Evolutionary conservation across 768 basidiomycete genomes (phyloP).

Genomic region (Termitomyces sp.): DNA sequence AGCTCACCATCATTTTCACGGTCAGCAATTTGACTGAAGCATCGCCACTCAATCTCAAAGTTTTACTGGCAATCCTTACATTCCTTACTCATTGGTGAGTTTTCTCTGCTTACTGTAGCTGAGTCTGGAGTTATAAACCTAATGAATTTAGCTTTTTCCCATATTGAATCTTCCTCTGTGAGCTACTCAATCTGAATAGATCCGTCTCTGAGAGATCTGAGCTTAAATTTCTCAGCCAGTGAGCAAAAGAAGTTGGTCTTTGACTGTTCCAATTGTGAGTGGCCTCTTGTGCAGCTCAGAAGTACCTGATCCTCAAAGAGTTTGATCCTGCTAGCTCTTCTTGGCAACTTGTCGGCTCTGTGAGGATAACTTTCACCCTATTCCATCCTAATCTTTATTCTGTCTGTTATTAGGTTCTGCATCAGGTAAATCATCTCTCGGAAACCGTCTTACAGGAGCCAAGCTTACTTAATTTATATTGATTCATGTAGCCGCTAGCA

Average conservation of each 20-base stretch:
- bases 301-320: too few species aligned
- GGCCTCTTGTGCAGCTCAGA: neutral
- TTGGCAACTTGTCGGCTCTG: slow-evolving; percentile 12
- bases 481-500: slow-evolving; percentile 15
- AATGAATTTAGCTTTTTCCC: slow-evolving; percentile 19
- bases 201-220: too few species aligned
- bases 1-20: slow-evolving; percentile 20
- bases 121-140: too few species aligned
- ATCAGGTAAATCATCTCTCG: neutral
- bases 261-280: slow-evolving; percentile 7
- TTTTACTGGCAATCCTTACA: slow-evolving; percentile 21
- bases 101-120: neutral
- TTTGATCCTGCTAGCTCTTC: too few species aligned
- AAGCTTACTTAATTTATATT: neutral
- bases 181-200: slow-evolving; percentile 5
- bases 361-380: slow-evolving; percentile 4
- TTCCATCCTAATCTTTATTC: too few species aligned
- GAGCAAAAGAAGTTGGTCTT: too few species aligned
- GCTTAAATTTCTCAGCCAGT: too few species aligned
- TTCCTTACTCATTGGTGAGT: slow-evolving; percentile 25
- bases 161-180: slow-evolving; percentile 22
- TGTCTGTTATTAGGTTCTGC: slow-evolving; percentile 7
- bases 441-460: too few species aligned
- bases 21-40: neutral
- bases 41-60: neutral